Evolutionary conservation across 78 protist species (phyloP), one percentile per base, ranked within the genome.

Genomic region (Polysphondylium violaceum): DNA sequence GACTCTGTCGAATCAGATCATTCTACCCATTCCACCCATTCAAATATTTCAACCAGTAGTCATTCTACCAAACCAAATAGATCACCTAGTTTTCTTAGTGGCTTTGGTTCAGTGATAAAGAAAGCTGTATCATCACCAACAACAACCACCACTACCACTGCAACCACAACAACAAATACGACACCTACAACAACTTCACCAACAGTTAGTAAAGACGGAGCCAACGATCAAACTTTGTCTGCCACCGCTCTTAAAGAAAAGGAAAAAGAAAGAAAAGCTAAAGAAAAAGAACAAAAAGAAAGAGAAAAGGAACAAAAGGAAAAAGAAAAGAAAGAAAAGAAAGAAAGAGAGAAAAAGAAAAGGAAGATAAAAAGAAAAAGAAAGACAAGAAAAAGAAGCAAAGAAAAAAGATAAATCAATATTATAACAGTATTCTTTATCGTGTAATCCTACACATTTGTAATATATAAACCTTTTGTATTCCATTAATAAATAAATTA

Each of bases 231-330:
- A n/a, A n/a, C n/a, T n/a, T n/a, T n/a, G n/a, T n/a, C n/a, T n/a
- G n/a, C n/a, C n/a, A n/a, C n/a, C n/a, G n/a, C n/a, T n/a, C n/a
- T n/a, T n/a, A n/a, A 69, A 44, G 60, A 69, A 43, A 69, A 69
- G 58, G 36, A 69, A 69, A 69, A 69, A 21, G 55, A 25, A 44
- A 69, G 16, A 29, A 69, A n/a, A 29, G 21, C 38, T 43, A 19
- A 43, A 63, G 47, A 63, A 63, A 69, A 69, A 9, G 76, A 69
- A 44, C 6, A n/a, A 44, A 43, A 69, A 69, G 76, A 69, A 43
- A 69, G 43, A 44, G 58, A 69, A 43, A 69, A 69, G 36, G 35
- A 31, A 41, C 41, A 69, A 69, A 43, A 69, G 25, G 35, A 69
- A 69, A 69, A 31, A 27, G 27, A 69, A 29, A 43, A 69, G 36